Percentiles rank a stretch among this genome's conserved stretches.
These are phyloP conservation scores for Paramyrothecium sp. DNA, from an alignment of 2,329 filamentous ascomycete species.

Conservation along the genomic window DNA sequence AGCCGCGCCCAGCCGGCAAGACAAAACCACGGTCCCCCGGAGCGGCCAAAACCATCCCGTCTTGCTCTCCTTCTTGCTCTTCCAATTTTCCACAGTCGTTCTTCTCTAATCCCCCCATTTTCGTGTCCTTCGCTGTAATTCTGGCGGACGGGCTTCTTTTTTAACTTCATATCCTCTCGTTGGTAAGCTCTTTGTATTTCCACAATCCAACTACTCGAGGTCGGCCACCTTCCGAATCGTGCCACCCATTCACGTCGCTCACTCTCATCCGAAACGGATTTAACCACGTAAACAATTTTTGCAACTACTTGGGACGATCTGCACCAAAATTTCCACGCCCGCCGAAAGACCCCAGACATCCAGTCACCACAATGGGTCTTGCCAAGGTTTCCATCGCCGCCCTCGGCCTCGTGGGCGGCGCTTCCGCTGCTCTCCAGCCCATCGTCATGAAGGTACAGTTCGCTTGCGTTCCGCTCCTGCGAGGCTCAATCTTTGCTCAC, in stretches of 20 bases:
- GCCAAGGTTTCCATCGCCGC: slow-evolving; percentile 29
- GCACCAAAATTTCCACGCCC: not conserved
- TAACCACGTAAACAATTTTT: no score
- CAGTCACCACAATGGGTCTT: slow-evolving; percentile 28
- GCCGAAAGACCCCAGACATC: not conserved
- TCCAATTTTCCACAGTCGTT: no score
- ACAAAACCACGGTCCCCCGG: not conserved
- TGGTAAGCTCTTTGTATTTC: slow-evolving; percentile 8
- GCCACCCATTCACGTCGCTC: slow-evolving; percentile 1
- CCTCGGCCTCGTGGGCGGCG: slow-evolving; percentile 38
- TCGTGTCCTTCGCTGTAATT: slow-evolving; percentile 18
- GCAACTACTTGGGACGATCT: not conserved
- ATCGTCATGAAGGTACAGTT: slow-evolving; percentile 68
- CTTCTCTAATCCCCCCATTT: slow-evolving; percentile 4
- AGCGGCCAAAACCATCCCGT: not conserved
- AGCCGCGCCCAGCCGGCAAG: not conserved
- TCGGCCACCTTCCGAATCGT: slow-evolving; percentile 1
- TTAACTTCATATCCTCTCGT: slow-evolving; percentile 10
- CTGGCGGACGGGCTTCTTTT: slow-evolving; percentile 1
- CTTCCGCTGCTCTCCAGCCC: slow-evolving; percentile 46
- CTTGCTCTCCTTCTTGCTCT: not conserved
- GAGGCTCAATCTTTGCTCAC: not conserved
- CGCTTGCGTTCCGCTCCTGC: not conserved
- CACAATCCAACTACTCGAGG: slow-evolving; percentile 5
- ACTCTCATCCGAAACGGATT: not conserved